Percentiles rank a stretch among this genome's conserved stretches.
Evolutionary conservation across 306 rosid genomes (phyloP).

Genomic region (Pyrus communis): DNA sequence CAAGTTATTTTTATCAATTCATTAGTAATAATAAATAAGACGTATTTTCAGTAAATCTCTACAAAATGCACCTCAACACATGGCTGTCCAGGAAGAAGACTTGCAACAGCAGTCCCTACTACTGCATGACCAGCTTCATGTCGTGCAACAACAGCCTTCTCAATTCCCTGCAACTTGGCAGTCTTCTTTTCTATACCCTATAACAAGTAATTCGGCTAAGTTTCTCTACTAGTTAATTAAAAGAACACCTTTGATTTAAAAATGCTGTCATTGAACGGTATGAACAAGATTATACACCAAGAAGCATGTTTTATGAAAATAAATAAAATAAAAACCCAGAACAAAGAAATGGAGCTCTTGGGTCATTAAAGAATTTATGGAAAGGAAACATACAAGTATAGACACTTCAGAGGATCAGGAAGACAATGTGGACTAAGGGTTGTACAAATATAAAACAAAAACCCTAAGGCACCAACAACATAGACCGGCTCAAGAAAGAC

Average conservation of each 20-base stretch:
- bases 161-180: conserved; percentile 81
- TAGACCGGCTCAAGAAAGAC: background rate
- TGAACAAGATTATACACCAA: background rate
- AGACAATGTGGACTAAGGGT: background rate
- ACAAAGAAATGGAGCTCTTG: background rate
- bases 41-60: background rate
- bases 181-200: conserved; percentile 99
- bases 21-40: background rate
- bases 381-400: background rate
- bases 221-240: conserved; percentile 17
- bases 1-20: background rate
- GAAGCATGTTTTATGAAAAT: background rate
- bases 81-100: conserved; percentile 89
- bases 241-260: background rate
- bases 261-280: background rate
- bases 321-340: background rate
- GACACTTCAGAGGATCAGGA: background rate
- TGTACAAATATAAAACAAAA: background rate
- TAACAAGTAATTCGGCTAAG: conserved; percentile 26
- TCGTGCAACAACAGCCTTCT: conserved; percentile 94
- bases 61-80: conserved; percentile 74
- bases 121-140: conserved; percentile 99
- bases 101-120: conserved; percentile 95
- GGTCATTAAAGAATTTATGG: background rate
- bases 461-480: background rate